These are phyloP conservation scores for Ophiostoma tasmaniense DNA, from an alignment of 2,329 filamentous ascomycete species.

Conservation along the genomic window DNA sequence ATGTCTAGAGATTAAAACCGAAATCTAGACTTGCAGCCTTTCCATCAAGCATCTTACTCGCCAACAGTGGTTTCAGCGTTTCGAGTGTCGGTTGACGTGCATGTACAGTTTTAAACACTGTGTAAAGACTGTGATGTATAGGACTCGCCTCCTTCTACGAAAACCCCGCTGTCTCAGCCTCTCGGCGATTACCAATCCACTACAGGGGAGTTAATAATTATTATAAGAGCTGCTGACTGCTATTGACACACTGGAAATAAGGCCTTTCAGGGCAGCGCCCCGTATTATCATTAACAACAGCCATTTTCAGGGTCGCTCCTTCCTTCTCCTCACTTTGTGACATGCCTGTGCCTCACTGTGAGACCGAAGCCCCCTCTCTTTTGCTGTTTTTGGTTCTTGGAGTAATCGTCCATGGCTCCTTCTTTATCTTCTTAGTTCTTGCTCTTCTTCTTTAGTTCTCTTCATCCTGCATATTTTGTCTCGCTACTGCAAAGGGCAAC, in stretches of 20 bases:
- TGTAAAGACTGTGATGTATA: neutral
- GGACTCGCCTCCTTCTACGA: neutral
- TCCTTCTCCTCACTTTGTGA: slow-evolving; percentile 1
- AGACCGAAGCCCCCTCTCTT: neutral
- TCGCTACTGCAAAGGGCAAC: neutral
- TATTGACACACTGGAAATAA: neutral
- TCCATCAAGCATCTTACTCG: neutral
- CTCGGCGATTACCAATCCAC: neutral
- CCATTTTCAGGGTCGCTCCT: neutral
- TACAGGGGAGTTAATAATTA: neutral
- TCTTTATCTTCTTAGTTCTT: neutral
- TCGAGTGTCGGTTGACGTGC: neutral
- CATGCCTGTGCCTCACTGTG: neutral
- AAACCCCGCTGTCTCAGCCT: slow-evolving; percentile 1
- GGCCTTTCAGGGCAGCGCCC: neutral
- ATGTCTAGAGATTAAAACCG: neutral
- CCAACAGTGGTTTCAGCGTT: neutral
- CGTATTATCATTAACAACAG: neutral
- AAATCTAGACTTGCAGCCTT: neutral
- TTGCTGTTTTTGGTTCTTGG: neutral
- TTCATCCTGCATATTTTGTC: neutral
- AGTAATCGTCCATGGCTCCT: neutral
- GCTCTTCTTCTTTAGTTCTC: neutral
- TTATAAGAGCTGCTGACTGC: neutral
- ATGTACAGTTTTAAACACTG: neutral